Conservation (phyloP, 1,284 basidiomycete species). For the Cryptococcus maquisensis region DNA sequence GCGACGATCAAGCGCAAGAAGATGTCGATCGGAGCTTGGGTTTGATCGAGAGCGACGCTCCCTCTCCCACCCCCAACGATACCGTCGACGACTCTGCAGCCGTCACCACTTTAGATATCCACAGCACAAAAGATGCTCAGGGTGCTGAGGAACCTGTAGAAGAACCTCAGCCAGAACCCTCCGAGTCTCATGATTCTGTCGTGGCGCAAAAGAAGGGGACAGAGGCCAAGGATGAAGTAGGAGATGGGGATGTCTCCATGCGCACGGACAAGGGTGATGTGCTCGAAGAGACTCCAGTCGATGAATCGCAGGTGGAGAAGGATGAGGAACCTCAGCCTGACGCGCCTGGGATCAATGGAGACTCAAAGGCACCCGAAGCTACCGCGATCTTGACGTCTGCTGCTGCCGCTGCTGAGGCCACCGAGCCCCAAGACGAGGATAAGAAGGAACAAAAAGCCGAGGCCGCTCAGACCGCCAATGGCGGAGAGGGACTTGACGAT, state of each 20-base stretch:
- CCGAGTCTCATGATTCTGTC: too few relatives aligned
- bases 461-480: background rate
- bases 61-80: too few relatives aligned
- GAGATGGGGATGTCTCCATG: constrained; percentile 13
- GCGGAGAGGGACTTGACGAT: background rate
- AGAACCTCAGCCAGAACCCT: too few relatives aligned
- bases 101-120: too few relatives aligned
- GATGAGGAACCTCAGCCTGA: too few relatives aligned
- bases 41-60: too few relatives aligned
- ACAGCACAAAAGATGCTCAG: too few relatives aligned
- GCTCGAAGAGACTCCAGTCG: background rate
- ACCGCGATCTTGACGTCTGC: background rate
- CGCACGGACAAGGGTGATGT: background rate
- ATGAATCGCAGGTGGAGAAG: background rate
- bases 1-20: constrained; percentile 1
- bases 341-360: too few relatives aligned
- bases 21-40: too few relatives aligned
- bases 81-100: too few relatives aligned
- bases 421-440: background rate
- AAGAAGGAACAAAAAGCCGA: background rate
- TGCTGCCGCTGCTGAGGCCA: background rate
- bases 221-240: background rate
- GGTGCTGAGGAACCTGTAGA: too few relatives aligned
- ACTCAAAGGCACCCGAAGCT: background rate
- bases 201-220: too few relatives aligned